phyloP scores from a whole-genome alignment of 176 grass and related monocot genomes.

The Phoenix dactylifera region DNA sequence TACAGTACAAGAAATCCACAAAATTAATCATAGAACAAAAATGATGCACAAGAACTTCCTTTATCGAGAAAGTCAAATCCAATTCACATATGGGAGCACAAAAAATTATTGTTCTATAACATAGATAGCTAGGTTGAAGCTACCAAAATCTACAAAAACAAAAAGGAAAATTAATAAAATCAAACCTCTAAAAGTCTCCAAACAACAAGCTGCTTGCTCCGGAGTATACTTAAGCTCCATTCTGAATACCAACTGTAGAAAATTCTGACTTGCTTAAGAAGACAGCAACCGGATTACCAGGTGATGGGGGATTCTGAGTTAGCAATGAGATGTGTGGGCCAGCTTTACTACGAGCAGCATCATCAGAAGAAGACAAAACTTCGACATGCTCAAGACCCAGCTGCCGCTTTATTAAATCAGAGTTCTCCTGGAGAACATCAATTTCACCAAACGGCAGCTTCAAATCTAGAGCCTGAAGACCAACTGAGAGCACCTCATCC shows the following conservation, averaged over 20 bases:
- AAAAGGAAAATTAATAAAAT: too few species aligned
- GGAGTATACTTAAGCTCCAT: not conserved
- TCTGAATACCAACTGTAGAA: constrained; percentile 2
- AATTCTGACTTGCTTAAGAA: constrained; percentile 48
- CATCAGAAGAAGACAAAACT: constrained; percentile 30
- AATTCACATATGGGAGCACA: too few species aligned
- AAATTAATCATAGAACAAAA: too few species aligned
- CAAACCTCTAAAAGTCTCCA: too few species aligned
- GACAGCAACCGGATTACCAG: constrained; percentile 50
- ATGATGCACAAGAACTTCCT: too few species aligned
- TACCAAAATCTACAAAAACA: too few species aligned
- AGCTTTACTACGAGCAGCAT: constrained; percentile 28
- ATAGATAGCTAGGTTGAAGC: too few species aligned
- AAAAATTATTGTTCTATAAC: too few species aligned
- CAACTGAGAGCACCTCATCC: constrained; percentile 43
- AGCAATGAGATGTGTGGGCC: constrained; percentile 31
- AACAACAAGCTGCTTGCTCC: too few species aligned
- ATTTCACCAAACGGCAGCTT: constrained; percentile 59
- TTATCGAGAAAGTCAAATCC: too few species aligned
- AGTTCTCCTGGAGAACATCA: constrained; percentile 47
- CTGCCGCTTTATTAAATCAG: constrained; percentile 59
- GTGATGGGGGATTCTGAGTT: constrained; percentile 43
- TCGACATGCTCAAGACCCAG: constrained; percentile 44
- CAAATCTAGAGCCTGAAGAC: constrained; percentile 47
- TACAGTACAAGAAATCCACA: too few species aligned